These are phyloP conservation scores for Fusarium avenaceum DNA, from an alignment of 2,329 filamentous ascomycete genomes.

Conservation along the genomic window DNA sequence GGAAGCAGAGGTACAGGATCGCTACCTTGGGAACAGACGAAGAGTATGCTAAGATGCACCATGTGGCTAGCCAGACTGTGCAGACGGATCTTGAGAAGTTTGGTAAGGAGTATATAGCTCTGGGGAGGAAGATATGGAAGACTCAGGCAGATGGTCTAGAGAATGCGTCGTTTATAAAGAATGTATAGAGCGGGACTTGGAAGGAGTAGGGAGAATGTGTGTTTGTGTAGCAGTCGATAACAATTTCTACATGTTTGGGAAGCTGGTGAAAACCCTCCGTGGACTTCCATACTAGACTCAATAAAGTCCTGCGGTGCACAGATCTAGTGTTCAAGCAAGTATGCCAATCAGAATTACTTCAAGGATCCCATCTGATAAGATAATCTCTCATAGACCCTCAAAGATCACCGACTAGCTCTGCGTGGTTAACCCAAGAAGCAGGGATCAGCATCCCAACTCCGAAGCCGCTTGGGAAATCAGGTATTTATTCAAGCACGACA, in stretches of 20 bases:
- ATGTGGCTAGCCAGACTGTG: background rate
- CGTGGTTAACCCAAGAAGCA: too few relatives aligned
- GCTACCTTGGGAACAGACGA: constrained; percentile 54
- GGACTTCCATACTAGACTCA: too few relatives aligned
- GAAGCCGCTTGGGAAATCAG: background rate
- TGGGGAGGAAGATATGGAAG: constrained; percentile 34
- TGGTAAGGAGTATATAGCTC: constrained; percentile 14
- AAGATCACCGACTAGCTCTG: too few relatives aligned
- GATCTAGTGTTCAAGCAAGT: too few relatives aligned
- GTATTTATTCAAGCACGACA: background rate
- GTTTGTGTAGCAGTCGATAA: too few relatives aligned
- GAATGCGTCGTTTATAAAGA: constrained; percentile 17
- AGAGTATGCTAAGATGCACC: background rate
- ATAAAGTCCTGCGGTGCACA: too few relatives aligned
- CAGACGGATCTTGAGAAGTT: constrained; percentile 16
- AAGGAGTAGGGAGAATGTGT: background rate
- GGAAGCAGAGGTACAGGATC: constrained; percentile 57
- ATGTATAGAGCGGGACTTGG: background rate
- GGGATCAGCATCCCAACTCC: too few relatives aligned
- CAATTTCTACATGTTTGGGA: too few relatives aligned
- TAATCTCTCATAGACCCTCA: too few relatives aligned
- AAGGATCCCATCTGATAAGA: too few relatives aligned
- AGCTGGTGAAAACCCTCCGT: too few relatives aligned
- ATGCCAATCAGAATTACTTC: too few relatives aligned
- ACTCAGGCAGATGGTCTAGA: constrained; percentile 30